Conservation (phyloP, 306 rosid genomes). For the Senna siamea region DNA sequence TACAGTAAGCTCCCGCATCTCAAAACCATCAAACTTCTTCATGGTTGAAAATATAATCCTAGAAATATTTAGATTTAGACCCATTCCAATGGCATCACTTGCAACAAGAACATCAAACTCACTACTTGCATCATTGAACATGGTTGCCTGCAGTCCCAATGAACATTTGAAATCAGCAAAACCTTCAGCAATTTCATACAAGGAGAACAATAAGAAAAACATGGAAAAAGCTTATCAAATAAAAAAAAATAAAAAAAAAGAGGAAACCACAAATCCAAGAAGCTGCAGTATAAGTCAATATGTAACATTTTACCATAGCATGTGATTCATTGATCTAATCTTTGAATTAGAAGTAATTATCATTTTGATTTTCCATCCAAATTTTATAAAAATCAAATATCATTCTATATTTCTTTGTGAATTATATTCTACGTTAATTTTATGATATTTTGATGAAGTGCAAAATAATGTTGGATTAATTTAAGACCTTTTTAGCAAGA, state of each 20-base stretch:
- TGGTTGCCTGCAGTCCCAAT: slow-evolving; percentile 85
- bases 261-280: background rate
- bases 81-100: slow-evolving; percentile 98
- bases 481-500: background rate
- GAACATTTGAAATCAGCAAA: slow-evolving; percentile 49
- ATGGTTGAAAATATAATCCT: slow-evolving; percentile 87
- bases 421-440: too few species aligned
- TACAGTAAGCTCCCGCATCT: slow-evolving; percentile 74
- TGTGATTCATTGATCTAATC: too few species aligned
- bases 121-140: slow-evolving; percentile 82
- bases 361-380: too few species aligned
- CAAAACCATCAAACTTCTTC: slow-evolving; percentile 83
- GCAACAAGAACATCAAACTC: slow-evolving; percentile 98
- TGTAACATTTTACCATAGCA: too few species aligned
- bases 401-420: too few species aligned
- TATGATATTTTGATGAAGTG: too few species aligned
- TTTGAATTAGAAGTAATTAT: too few species aligned
- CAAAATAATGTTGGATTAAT: background rate
- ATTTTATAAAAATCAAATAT: too few species aligned
- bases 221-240: slow-evolving; percentile 29
- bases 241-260: slow-evolving; percentile 35
- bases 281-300: too few species aligned
- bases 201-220: slow-evolving; percentile 29
- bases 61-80: slow-evolving; percentile 95
- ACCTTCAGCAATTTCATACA: slow-evolving; percentile 24